Percentiles rank a stretch among this genome's conserved stretches.
phyloP scores from a whole-genome alignment of 768 basidiomycete genomes.

The Lentinula raphanica region DNA sequence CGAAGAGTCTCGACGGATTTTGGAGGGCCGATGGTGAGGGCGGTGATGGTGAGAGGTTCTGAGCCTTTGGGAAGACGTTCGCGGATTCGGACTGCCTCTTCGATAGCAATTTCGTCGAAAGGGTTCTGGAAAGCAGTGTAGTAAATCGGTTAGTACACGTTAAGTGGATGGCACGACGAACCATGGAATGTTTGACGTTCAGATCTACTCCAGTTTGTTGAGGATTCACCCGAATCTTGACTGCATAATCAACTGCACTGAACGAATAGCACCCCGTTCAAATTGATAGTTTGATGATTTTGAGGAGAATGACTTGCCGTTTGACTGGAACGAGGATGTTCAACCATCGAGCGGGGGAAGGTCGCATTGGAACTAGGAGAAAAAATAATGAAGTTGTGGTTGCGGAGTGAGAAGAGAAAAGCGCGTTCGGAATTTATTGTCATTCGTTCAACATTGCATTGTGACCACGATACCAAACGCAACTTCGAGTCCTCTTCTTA shows the following conservation, averaged over 20 bases:
- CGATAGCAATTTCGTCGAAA: constrained; percentile 95
- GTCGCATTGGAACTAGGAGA: no score
- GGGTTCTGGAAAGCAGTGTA: constrained; percentile 65
- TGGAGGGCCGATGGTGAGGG: constrained; percentile 89
- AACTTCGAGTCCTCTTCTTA: no score
- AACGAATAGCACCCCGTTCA: not conserved
- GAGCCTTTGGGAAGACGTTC: constrained; percentile 68
- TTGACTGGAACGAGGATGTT: constrained; percentile 95
- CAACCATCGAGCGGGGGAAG: constrained; percentile 64
- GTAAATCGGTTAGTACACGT: not conserved
- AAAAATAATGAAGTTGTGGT: no score
- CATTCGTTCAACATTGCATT: no score
- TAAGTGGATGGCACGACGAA: constrained; percentile 28
- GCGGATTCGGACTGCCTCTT: constrained; percentile 94
- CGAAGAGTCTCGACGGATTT: constrained; percentile 88
- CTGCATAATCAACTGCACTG: constrained; percentile 94
- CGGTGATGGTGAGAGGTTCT: constrained; percentile 59
- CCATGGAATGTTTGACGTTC: constrained; percentile 99
- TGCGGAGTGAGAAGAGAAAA: no score
- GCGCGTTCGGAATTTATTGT: no score
- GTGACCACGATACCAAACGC: no score
- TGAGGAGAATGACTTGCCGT: constrained; percentile 41
- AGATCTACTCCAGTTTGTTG: constrained; percentile 94
- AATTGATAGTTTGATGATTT: not conserved
- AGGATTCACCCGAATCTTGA: constrained; percentile 96